Conservation (phyloP, 352 stramenopile species). For the Globisporangium canariense region DNA sequence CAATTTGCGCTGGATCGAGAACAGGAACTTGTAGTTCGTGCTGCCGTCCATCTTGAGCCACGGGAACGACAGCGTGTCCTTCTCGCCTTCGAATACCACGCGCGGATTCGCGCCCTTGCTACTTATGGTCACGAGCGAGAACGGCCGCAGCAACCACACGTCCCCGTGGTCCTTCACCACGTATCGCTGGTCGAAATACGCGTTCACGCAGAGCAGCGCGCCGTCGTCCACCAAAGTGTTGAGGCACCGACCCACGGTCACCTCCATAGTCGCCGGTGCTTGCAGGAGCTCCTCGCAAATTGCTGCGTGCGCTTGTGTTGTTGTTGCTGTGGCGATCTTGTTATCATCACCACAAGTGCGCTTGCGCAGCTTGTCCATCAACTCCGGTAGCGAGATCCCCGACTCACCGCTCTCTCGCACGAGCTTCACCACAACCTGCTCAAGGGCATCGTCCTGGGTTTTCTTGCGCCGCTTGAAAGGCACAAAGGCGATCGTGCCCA, state of each 20-base stretch:
- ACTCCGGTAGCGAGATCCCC: constrained; percentile 30
- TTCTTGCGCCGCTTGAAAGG: constrained; percentile 24
- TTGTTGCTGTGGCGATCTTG: neutral
- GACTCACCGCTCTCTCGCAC: constrained; percentile 43
- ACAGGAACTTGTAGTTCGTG: constrained; percentile 72
- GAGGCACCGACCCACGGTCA: constrained; percentile 29
- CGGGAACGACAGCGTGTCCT: constrained; percentile 70
- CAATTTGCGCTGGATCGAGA: constrained; percentile 75
- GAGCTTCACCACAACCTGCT: constrained; percentile 23
- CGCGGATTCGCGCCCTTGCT: constrained; percentile 16
- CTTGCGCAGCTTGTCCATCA: constrained; percentile 25
- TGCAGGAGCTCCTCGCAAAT: neutral
- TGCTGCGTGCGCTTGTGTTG: neutral
- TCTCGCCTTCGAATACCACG: constrained; percentile 72
- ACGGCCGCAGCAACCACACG: constrained; percentile 65
- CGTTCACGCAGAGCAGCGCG: constrained; percentile 60
- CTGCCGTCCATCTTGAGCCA: constrained; percentile 83
- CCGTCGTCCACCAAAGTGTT: constrained; percentile 53
- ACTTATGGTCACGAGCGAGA: constrained; percentile 41
- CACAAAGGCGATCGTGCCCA: constrained; percentile 19
- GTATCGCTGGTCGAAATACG: constrained; percentile 66
- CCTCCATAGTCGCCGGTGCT: neutral
- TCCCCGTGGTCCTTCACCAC: constrained; percentile 61
- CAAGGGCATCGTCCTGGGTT: constrained; percentile 22
- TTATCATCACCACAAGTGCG: neutral